Evolutionary conservation across 2,329 filamentous ascomycete species (phyloP), one percentile per base, ranked within the genome.

Genomic region (Cercospora sp.): DNA sequence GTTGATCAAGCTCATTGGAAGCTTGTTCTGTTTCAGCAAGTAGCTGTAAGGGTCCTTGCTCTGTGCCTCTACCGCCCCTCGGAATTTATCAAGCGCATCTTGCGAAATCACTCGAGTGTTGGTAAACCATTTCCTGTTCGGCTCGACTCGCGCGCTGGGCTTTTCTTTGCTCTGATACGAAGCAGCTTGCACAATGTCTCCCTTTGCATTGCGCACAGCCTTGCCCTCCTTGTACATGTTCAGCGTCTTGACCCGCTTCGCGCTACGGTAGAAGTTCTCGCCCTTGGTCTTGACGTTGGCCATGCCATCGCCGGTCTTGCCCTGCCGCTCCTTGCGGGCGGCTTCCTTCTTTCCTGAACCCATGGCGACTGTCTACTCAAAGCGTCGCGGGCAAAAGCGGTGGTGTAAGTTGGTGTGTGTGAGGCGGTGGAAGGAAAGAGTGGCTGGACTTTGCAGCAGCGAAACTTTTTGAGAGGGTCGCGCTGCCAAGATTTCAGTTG

Each of bases 41-140:
- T 97, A 95, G 69, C 91, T 90, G 80, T 97, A 97, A 0, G 95
- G 95, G 77, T 99, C 93, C 18, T 90, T 89, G 63, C 92, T 90
- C 80, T 94, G 91, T 80, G 97, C 93, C 51, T 92, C 92, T 81
- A 99, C 94, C 28, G 95, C 95, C 68, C 94, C 90, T 70, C 95
- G 89, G 82, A 99, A 99, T 1, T 91, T 89, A 55, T 87, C 88
- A 71, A 98, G 85, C 3, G 93, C 92, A 78, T 97, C 92, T 79
- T 97, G 94, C 1, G 91, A 93, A 76, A 97, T 97, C 55, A 90
- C 89, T 76, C 95, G 86, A 36, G 94, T 97, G 80, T 97, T 97
- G 76, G 90, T 92, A 82, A 99, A 99, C 95, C 95, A 99, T 82
- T 96, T 96, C 76, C 95, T 87, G 82, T 98, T 96, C 60, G 95